Conservation (phyloP, 768 basidiomycete species). For the Krasilnikovozyma curviuscula region DNA sequence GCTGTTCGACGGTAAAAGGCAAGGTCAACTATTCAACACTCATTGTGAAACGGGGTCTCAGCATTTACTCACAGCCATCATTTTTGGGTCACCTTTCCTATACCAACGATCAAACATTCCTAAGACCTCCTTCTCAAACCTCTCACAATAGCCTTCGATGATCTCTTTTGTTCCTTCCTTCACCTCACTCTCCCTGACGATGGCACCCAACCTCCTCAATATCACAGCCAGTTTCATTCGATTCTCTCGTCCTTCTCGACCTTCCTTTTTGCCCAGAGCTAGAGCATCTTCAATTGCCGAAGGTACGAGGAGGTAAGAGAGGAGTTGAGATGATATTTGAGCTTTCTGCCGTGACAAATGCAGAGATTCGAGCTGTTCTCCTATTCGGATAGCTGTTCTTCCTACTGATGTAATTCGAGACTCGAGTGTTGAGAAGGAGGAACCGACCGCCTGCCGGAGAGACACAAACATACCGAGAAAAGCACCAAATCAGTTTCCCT, state of each 20-base stretch:
- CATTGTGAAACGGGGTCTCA: not conserved
- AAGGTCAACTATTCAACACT: not conserved
- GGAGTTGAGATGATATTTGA: slow-evolving; percentile 3
- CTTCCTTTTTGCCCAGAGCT: slow-evolving; percentile 14
- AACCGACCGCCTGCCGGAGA: slow-evolving; percentile 70
- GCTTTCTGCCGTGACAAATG: slow-evolving; percentile 18
- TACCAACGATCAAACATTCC: slow-evolving; percentile 89
- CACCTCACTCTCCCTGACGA: slow-evolving; percentile 77
- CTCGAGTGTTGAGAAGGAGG: slow-evolving; percentile 78
- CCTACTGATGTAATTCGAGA: slow-evolving; percentile 80
- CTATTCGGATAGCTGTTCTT: slow-evolving; percentile 80
- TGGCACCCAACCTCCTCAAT: slow-evolving; percentile 58
- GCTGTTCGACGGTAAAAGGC: slow-evolving; percentile 36
- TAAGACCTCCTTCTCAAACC: slow-evolving; percentile 96
- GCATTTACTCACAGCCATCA: slow-evolving; percentile 66
- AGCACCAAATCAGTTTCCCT: no score
- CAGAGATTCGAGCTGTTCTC: slow-evolving; percentile 53
- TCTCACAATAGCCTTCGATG: slow-evolving; percentile 94
- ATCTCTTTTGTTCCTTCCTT: slow-evolving; percentile 54
- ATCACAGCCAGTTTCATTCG: slow-evolving; percentile 73
- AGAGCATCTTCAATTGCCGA: slow-evolving; percentile 4
- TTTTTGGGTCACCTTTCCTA: slow-evolving; percentile 89
- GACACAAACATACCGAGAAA: no score
- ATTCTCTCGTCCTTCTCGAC: slow-evolving; percentile 51
- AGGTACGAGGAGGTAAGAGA: slow-evolving; percentile 8